A percentile compares a stretch with the other conserved stretches of the same genome.
Conservation (phyloP, 371 early-diverging fungal species). For the Fennellomyces sp. region DNA sequence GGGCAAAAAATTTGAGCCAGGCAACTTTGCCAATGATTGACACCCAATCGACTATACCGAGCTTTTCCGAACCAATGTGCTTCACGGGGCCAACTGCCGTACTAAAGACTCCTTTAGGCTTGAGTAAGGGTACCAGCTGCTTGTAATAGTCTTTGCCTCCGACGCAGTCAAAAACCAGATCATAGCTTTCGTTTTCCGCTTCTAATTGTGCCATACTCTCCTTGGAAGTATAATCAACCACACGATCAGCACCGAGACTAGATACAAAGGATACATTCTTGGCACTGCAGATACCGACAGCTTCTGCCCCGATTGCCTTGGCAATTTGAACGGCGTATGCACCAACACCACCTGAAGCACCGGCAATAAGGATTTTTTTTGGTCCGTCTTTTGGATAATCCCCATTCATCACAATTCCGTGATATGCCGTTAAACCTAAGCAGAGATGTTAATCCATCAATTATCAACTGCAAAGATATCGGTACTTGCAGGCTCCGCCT, state of each 20-base stretch:
- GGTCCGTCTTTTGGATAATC: constrained; percentile 11
- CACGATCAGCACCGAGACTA: constrained; percentile 57
- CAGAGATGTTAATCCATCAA: too few relatives aligned
- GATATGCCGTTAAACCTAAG: constrained; percentile 44
- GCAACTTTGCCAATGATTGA: background rate
- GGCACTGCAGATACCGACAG: constrained; percentile 62
- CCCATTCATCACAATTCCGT: constrained; percentile 29
- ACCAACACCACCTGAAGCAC: constrained; percentile 66
- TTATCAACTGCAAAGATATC: too few relatives aligned
- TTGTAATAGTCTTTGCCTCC: constrained; percentile 53
- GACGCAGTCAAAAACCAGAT: constrained; percentile 52
- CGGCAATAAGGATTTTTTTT: constrained; percentile 44
- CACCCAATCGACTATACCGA: constrained; percentile 15
- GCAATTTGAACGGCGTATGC: constrained; percentile 66
- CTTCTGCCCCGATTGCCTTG: constrained; percentile 53
- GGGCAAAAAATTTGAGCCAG: constrained; percentile 16
- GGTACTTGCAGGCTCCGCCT: constrained; percentile 39
- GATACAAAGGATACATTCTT: constrained; percentile 54
- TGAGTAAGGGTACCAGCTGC: constrained; percentile 25
- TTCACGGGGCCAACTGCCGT: constrained; percentile 46
- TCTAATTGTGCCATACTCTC: constrained; percentile 24
- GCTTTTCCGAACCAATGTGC: constrained; percentile 17
- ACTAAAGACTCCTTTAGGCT: constrained; percentile 35
- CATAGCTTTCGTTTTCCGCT: constrained; percentile 27
- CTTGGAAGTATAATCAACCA: constrained; percentile 57